Base-by-base conservation (phyloP, 768 basidiomycete species). In the Roridomyces roridus region DNA sequence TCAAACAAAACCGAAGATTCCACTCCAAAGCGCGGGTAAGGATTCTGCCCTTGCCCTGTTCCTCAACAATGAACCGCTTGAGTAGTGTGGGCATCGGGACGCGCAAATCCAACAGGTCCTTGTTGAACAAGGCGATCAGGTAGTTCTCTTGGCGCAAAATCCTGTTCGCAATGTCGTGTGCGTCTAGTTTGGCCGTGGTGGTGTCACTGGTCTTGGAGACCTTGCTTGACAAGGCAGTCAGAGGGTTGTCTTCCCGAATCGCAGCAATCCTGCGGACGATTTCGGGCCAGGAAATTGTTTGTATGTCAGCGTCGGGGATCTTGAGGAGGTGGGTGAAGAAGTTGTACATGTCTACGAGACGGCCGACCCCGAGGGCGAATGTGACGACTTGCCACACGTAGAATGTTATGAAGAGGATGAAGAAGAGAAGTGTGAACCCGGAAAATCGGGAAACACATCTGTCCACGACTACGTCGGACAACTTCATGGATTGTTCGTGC, bases 131-230 rank as follows among this genome's bases (percentile, higher is more conserved):
- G 0, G 97, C 95, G 55, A 98, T 97, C 46, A 99, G 82, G 69
- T 98, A 99, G 73, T 99, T 99, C 69, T 98, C 97, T 70, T 98
- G 94, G 28, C 97, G 85, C 86, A 99, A 84, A 66, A 99, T 98
- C 47, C 97, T 89, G 70, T 98, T 98, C 5, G 96, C 96, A 49
- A 98, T 87, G 72, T 98, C 96, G 69, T 99, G 97, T 2, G 96
- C 97, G 65, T 99, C 97, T 7, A 99, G 85, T 69, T 92, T 92
- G 43, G 94, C 92, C 1, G 85, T 88, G 10, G 87, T 81, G 5
- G 88, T 83, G 59, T 88, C 83, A 62, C 85, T 84, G 0, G 78
- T 75, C 45, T 72, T 77, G 45, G 78, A 75, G 5, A 78, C 71
- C 7, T 81, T 79, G 4, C 88, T 90, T 0, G 92, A 91, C 5